These are phyloP conservation scores for Suhomyces panamericanus DNA, from an alignment of 1,139 yeast species.

Conservation along the genomic window DNA sequence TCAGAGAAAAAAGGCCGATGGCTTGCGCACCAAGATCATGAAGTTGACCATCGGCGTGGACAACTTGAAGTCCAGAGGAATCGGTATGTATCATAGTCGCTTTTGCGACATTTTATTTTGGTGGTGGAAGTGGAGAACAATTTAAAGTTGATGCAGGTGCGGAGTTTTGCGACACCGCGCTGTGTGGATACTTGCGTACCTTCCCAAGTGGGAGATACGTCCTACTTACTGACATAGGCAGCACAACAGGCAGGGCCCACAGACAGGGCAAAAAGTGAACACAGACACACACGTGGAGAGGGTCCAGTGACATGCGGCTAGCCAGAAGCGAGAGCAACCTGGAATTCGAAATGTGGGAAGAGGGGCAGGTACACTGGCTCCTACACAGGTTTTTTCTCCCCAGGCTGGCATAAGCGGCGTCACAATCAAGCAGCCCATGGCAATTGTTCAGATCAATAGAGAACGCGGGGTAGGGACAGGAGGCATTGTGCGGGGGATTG, in stretches of 20 bases:
- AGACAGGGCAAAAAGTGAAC: no score
- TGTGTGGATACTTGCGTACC: neutral
- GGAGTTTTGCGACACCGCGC: neutral
- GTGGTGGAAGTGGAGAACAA: constrained; percentile 7
- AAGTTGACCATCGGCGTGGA: constrained; percentile 14
- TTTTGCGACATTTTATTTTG: constrained; percentile 8
- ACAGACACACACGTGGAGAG: no score
- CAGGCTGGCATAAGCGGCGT: neutral
- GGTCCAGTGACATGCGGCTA: neutral
- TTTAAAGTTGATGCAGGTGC: neutral
- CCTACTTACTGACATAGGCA: neutral
- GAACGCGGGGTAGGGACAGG: constrained; percentile 8
- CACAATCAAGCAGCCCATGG: neutral
- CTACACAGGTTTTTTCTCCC: no score
- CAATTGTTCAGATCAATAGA: constrained; percentile 8
- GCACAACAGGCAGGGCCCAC: neutral
- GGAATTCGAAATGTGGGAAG: no score
- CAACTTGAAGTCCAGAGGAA: constrained; percentile 7
- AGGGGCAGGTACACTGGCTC: no score
- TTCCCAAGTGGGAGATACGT: neutral
- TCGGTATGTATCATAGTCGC: constrained; percentile 39
- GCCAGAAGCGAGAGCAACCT: neutral
- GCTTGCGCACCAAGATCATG: constrained; percentile 22
- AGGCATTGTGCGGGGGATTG: neutral
- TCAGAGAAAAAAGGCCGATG: constrained; percentile 14